phyloP scores from a whole-genome alignment of 1,284 basidiomycete species.

The Ceratobasidium sp. region DNA sequence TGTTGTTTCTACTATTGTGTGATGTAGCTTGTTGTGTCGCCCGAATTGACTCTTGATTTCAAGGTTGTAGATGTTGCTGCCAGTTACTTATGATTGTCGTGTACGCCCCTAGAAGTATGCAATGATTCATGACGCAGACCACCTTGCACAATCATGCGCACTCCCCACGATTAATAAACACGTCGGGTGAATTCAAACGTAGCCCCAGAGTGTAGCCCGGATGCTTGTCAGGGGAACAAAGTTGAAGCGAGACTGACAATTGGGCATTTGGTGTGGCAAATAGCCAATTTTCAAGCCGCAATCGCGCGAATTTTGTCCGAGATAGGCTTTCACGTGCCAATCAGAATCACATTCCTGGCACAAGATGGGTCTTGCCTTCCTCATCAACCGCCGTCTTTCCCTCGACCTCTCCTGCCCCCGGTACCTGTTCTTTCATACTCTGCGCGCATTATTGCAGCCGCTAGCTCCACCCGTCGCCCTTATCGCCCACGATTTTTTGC shows the following conservation, averaged over 20 bases:
- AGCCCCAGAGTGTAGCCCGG: not conserved
- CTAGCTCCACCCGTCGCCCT: not conserved
- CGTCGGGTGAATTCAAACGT: too few relatives aligned
- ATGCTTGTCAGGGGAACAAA: not conserved
- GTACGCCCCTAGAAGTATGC: constrained; percentile 14
- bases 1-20: constrained; percentile 18
- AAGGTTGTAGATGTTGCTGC: not conserved
- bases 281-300: not conserved
- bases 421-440: constrained; percentile 28
- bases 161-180: not conserved
- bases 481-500: constrained; percentile 12
- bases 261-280: constrained; percentile 5
- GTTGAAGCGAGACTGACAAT: not conserved
- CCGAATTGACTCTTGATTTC: constrained; percentile 26
- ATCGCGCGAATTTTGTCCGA: constrained; percentile 11
- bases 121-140: constrained; percentile 1
- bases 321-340: constrained; percentile 36
- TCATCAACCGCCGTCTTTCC: constrained; percentile 21
- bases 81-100: constrained; percentile 2
- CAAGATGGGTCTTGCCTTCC: constrained; percentile 33
- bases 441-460: not conserved
- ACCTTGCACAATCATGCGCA: not conserved
- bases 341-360: constrained; percentile 39
- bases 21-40: constrained; percentile 35
- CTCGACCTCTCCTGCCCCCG: constrained; percentile 27